Percentiles rank a stretch among this genome's conserved stretches.
Conservation (phyloP, 768 basidiomycete species). For the Udeniomyces megalosporus region DNA sequence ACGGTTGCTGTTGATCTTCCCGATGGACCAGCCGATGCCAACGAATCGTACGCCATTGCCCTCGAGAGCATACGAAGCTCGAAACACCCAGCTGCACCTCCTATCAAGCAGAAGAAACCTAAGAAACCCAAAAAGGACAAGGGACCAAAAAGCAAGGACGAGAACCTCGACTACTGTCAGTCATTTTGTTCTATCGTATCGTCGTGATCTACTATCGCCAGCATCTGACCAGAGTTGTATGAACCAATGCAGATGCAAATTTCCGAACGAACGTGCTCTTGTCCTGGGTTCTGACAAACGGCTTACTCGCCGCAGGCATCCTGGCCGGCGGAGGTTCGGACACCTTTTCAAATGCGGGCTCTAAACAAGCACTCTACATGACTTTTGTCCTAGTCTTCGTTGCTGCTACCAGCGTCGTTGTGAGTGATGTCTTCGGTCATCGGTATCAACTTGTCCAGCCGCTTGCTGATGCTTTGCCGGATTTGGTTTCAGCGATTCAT, state of each 20-base stretch:
- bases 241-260: conserved; percentile 2
- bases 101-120: neutral
- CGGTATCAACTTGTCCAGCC: neutral
- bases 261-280: conserved; percentile 23
- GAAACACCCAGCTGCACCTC: neutral
- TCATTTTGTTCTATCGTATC: neutral
- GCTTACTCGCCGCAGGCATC: conserved; percentile 27
- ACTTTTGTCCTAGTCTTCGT: conserved; percentile 8
- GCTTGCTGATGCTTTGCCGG: neutral
- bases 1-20: conserved; percentile 76
- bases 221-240: too few species aligned
- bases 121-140: neutral
- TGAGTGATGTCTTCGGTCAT: neutral
- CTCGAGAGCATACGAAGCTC: neutral
- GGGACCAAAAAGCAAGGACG: neutral
- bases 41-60: conserved; percentile 5
- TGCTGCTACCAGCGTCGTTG: conserved; percentile 5
- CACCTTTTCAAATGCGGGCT: neutral
- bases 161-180: conserved; percentile 6
- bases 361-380: conserved; percentile 11
- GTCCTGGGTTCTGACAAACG: conserved; percentile 28
- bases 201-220: too few species aligned
- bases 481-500: neutral
- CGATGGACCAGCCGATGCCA: conserved; percentile 35
- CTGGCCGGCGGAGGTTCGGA: conserved; percentile 20